phyloP scores from a whole-genome alignment of 176 grass and related monocot genomes.

The Miscanthus lutarioriparius region DNA sequence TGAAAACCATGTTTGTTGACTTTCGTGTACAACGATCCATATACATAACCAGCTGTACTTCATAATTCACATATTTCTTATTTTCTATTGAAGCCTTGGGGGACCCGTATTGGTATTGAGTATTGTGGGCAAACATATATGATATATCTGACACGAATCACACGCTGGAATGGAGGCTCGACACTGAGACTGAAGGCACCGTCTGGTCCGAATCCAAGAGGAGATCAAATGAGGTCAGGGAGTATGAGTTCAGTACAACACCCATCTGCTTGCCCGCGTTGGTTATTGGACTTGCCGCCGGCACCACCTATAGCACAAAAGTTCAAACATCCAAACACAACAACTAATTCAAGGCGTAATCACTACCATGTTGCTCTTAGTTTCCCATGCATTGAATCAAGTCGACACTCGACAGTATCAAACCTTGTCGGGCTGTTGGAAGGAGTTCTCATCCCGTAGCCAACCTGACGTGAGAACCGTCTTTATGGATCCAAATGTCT shows the following conservation, averaged over 20 bases:
- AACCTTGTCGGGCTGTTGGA: conserved; percentile 88
- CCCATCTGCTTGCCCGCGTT: conserved; percentile 60
- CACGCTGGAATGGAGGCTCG: conserved; percentile 27
- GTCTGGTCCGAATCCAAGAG: conserved; percentile 29
- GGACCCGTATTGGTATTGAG: background rate
- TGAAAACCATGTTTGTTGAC: background rate
- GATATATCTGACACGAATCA: conserved; percentile 4
- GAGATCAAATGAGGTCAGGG: conserved; percentile 81
- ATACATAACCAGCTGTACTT: background rate
- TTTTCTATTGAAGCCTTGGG: conserved; percentile 7
- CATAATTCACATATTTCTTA: background rate
- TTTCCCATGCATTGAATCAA: background rate
- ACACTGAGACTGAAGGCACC: background rate
- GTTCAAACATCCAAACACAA: conserved; percentile 1
- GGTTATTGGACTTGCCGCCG: conserved; percentile 49
- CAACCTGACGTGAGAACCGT: conserved; percentile 73
- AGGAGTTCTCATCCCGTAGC: conserved; percentile 86
- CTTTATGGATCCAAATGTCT: conserved; percentile 58
- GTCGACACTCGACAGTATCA: background rate
- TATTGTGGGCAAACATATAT: background rate
- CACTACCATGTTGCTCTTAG: conserved; percentile 12
- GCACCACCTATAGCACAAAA: conserved; percentile 66
- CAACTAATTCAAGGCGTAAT: background rate
- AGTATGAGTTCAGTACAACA: conserved; percentile 56
- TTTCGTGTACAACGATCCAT: background rate